Conservation (phyloP, 2,329 filamentous ascomycete species). For the Ascomycota sp. region DNA sequence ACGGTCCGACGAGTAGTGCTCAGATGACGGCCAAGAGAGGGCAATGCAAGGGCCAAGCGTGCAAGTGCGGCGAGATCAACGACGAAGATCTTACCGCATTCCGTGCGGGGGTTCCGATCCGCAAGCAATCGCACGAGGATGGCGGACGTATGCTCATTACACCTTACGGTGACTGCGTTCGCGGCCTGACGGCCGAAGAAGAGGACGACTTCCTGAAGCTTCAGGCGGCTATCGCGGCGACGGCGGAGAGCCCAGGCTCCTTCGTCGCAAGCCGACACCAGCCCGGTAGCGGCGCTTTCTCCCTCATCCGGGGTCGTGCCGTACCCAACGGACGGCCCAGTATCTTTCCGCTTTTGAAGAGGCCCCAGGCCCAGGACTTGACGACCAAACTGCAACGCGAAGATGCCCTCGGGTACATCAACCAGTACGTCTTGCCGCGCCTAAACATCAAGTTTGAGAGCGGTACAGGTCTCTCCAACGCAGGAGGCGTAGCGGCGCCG, state of each 20-base stretch:
- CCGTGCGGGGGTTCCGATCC: conserved; percentile 35
- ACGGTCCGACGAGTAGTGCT: conserved; percentile 4
- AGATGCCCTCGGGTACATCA: conserved; percentile 47
- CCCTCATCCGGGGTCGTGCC: conserved; percentile 41
- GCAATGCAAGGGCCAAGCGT: conserved; percentile 16
- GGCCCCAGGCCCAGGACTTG: conserved; percentile 31
- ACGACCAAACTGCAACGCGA: conserved; percentile 45
- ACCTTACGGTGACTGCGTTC: conserved; percentile 56
- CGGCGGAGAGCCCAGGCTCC: conserved; percentile 29
- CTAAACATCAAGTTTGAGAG: conserved; percentile 34
- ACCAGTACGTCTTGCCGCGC: conserved; percentile 44
- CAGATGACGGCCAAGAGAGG: conserved; percentile 7
- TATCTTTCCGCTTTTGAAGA: conserved; percentile 32
- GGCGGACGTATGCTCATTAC: conserved; percentile 52
- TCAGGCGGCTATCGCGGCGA: conserved; percentile 34
- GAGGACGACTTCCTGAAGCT: conserved; percentile 51
- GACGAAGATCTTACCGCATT: conserved; percentile 32
- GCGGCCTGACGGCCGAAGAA: conserved; percentile 46
- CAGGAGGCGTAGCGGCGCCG: not conserved
- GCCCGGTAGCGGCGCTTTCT: conserved; percentile 33
- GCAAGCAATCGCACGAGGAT: conserved; percentile 35
- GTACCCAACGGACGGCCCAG: conserved; percentile 42
- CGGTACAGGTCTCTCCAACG: no score
- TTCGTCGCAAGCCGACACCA: conserved; percentile 37
- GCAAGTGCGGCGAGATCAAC: conserved; percentile 19